A percentile compares a stretch with the other conserved stretches of the same genome.
Conservation (phyloP, 1,139 yeast species). For the Taphrina communis region DNA sequence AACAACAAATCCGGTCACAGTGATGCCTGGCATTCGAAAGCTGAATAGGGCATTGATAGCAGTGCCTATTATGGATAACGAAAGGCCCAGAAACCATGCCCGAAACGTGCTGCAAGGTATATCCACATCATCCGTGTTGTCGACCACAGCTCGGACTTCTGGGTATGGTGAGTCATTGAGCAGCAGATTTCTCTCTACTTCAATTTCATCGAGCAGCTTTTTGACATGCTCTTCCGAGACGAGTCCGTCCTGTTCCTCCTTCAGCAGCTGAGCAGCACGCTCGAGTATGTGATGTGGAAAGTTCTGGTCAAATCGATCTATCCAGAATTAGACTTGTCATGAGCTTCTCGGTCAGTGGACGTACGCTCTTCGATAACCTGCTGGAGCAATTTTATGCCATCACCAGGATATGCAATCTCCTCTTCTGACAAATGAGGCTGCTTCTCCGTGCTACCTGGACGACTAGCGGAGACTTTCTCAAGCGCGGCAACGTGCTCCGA, state of each 20-base stretch:
- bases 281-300: conserved; percentile 7
- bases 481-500: neutral
- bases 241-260: conserved; percentile 10
- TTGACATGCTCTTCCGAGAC: conserved; percentile 10
- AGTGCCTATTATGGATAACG: conserved; percentile 65
- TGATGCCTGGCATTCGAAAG: conserved; percentile 63
- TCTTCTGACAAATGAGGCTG: conserved; percentile 1
- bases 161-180: conserved; percentile 18
- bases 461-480: neutral
- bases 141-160: conserved; percentile 73
- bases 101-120: conserved; percentile 67
- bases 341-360: neutral
- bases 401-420: neutral
- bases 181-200: neutral
- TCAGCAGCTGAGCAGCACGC: conserved; percentile 9
- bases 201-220: conserved; percentile 2
- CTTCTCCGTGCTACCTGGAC: neutral
- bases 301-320: conserved; percentile 11
- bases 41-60: conserved; percentile 67
- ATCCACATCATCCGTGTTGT: conserved; percentile 62
- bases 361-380: neutral
- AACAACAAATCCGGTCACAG: conserved; percentile 62
- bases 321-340: neutral
- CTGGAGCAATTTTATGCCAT: conserved; percentile 2
- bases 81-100: conserved; percentile 60